Evolutionary conservation across 192 early-diverging fungal species (phyloP).

Genomic region (Gamsiella multidivaricata): DNA sequence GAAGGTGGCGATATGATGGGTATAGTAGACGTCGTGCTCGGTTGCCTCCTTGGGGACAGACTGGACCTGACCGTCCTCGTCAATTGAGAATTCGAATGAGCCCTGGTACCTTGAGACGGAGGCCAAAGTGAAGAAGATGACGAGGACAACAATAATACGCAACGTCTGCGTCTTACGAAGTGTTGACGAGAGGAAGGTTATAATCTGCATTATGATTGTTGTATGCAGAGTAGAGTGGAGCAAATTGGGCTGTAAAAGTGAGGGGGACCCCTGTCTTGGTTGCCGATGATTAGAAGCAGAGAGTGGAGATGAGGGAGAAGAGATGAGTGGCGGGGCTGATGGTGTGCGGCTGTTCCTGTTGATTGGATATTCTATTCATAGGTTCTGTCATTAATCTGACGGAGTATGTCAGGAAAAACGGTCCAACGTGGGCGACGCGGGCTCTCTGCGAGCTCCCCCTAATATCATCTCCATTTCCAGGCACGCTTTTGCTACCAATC

Average conservation of each 20-base stretch:
- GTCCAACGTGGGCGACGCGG: too few species aligned
- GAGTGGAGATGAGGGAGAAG: not conserved
- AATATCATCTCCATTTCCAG: too few species aligned
- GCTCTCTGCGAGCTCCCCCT: too few species aligned
- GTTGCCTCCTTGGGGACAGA: slow-evolving; percentile 7
- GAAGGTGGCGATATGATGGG: slow-evolving; percentile 47
- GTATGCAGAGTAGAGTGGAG: not conserved
- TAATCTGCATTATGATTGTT: not conserved
- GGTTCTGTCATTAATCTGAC: too few species aligned
- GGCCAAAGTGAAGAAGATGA: slow-evolving; percentile 31
- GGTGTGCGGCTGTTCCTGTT: too few species aligned
- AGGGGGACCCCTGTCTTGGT: too few species aligned
- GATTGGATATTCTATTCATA: too few species aligned
- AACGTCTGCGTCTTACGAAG: slow-evolving; percentile 29
- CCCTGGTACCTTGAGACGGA: slow-evolving; percentile 49
- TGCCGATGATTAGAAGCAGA: too few species aligned
- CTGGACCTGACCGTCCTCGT: slow-evolving; percentile 50
- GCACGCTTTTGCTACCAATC: too few species aligned
- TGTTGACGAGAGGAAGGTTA: not conserved
- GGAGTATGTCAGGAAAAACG: too few species aligned
- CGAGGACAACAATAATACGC: slow-evolving; percentile 22
- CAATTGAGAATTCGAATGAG: slow-evolving; percentile 41
- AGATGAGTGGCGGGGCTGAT: not conserved
- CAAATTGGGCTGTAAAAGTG: not conserved
- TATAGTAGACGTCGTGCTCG: slow-evolving; percentile 28